Base-by-base conservation (phyloP, 176 grass and related monocot species). In the Tillandsia leiboldiana region DNA sequence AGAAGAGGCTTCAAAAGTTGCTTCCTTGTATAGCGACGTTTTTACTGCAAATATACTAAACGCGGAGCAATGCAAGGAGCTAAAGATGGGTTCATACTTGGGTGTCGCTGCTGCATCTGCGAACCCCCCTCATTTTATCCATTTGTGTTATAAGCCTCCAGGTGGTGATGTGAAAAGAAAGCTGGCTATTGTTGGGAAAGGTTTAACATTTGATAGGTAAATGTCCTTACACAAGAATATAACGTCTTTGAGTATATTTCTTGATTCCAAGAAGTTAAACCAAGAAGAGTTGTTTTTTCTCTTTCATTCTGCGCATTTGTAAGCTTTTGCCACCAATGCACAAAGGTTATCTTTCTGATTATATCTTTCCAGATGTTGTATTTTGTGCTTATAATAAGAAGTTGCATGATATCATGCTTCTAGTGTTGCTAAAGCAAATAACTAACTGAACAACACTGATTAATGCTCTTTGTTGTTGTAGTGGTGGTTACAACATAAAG, bases 401-500 rank as follows among this genome's bases (percentile, higher is more conserved):
- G 1, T 12, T 13, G 52, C 52, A 56, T 10, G 15, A 56, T 56
- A 7, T 56, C 54, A 59, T 59, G 54, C 11, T 59, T 42, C 33
- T 59, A 59, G 2, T 18, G 1, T 58, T 18, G 9, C 14, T 18
- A 14, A 59, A 59, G 54, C 2, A 59, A 59, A 59, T 17, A 15
- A 17, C 20, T 59, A 15, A 17, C 20, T 59, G 54, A 8, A 59
- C 54, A 59, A 48, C n/a, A 12, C 11, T 66, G 66, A 57, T 65
- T 68, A 51, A 26, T 53, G 29, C 24, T 78, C 27, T 52, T 12
- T 22, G 51, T 82, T 69, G 67, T 51, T 75, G 22, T 80, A 97
- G 94, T 71, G 94, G 94, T 79, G 94, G 94, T 78, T 97, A 97
- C 84, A 97, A 97, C 86, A 97, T 97, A 81, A 97, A 97, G 79